Evolutionary conservation across 345 rosid genomes (phyloP), one percentile per base, ranked within the genome.

Genomic region (Eucalyptus melliodora): DNA sequence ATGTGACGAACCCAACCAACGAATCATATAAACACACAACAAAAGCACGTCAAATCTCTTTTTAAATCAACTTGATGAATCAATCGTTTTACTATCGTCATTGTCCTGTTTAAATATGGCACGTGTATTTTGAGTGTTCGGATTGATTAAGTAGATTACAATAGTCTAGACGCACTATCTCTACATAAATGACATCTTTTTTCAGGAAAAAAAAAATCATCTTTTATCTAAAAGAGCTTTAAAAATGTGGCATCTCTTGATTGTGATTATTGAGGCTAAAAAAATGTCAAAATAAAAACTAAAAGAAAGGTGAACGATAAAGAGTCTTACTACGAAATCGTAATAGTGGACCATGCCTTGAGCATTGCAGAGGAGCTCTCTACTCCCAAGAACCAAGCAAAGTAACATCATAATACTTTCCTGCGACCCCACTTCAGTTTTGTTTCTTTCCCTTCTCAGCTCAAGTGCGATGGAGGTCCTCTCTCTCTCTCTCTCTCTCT

Each of bases 321-420:
- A 51, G 82, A 88, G 30, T 21, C 90, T 86, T 37, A 17, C 90
- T 34, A 89, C 82, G 86, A 89, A 89, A 31, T 86, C 67, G n/a
- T 65, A 89, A 82, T 37, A 86, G 50, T 34, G 86, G 49, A 89
- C 86, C n/a, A 10, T 51, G 24, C 82, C 90, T 24, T 50, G 62
- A 26, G 86, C 85, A 37, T 51, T 16, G 65, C 44, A 34, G 30
- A 89, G 88, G 50, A 56, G 34, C 37, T 6, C 8, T 72, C 82
- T 19, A 21, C 45, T 17, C 11, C 3, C 82, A 16, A 69, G 44
- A 69, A 34, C 26, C 81, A 72, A 34, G 82, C 24, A 69, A 69
- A 69, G 44, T 17, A 69, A 69, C 24, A 69, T 69, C 44, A 69
- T 34, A 17, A 34, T 34, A 11, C 82, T 72, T 23, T 69, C 82